Evolutionary conservation across 768 basidiomycete genomes (phyloP), one percentile per base, ranked within the genome.

Genomic region (Panus rudis): DNA sequence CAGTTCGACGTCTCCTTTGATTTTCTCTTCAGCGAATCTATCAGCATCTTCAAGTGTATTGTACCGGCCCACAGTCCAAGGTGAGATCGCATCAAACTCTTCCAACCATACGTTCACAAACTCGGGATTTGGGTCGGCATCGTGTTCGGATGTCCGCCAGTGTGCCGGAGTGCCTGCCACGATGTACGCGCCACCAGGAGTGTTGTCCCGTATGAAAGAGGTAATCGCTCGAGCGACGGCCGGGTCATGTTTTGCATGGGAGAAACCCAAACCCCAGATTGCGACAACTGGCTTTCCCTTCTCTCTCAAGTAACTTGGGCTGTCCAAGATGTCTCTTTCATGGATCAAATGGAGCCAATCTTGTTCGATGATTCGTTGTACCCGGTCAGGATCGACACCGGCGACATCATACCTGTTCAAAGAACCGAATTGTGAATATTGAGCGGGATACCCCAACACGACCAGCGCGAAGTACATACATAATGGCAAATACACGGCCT

Each of bases 351-450:
- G 84, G 4, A 61, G 52, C 82, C 85, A 88, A 60, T 92, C 89
- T 34, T 72, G 70, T 51, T 84, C 74, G 13, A 92, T 60, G 33
- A 87, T 68, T 6, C 64, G 63, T 41, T 76, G 76, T n/a, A 92
- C 73, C 42, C 78, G 77, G 42, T 82, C 76, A 5, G 81, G 68
- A 19, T 81, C 63, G n/a, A 90, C 79, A 16, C 85, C 84, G 7
- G 84, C 76, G 3, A 91, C 79, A 58, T 91, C 87, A 57, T 91
- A 90, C 86, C 87, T 89, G 45, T 8, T n/a, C n/a, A n/a, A n/a
- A n/a, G n/a, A n/a, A 40, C 27, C 4, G 4, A 4, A 3, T 19
- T n/a, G 24, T 14, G 17, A 6, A 11, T 23, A 38, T 30, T 20
- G 19, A 35, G 13, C 17, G 31, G 33, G 32, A 46, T 41, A 11